Evolutionary conservation across 2,329 filamentous ascomycete species (phyloP), one percentile per base, ranked within the genome.

Genomic region (Phialophora verrucosa): DNA sequence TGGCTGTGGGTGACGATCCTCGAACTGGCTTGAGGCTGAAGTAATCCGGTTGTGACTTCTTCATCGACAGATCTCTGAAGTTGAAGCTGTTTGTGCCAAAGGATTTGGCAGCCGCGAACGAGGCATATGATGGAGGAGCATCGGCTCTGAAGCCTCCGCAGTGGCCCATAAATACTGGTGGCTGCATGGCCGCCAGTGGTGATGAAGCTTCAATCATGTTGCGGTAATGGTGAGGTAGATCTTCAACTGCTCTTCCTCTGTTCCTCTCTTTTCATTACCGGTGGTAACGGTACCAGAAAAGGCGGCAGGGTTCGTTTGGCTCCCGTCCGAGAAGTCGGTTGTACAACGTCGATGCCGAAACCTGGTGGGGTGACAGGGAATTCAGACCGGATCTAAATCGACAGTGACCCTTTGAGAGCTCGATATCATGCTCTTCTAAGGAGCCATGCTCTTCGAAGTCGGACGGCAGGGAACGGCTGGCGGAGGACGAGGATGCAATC

Each of bases 141-240:
- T 88, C 85, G 67, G 83, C 78, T 72, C 82, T 79, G 76, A 84
- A 87, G 63, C 57, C 57, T 27, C 82, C 89, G 75, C 84, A 78
- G 73, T 88, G 84, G 73, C 82, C 81, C 81, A 87, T 82, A 79
- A 85, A 81, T 80, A 87, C 84, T 53, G 85, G 84, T 42, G 66
- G 92, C 82, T 93, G 92, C 89, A 98, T 91, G 64, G 94, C 93
- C 79, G 94, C 94, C 76, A 98, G 82, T 55, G 95, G 95, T 74
- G 95, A 98, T 53, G 94, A 97, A 71, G 91, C 90, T 81, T 97
- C 93, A 92, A 98, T 97, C 70, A 73, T 72, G 66, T 54, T 62
- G 59, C 42, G 32, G 25, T 51, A 49, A 35, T 47, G 38, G 17
- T 10, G 53, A 44, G 44, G 35, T n/a, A n/a, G 50, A 25, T 38